These are phyloP conservation scores for Cicer cuneatum DNA, from an alignment of 306 rosid species.

Conservation along the genomic window DNA sequence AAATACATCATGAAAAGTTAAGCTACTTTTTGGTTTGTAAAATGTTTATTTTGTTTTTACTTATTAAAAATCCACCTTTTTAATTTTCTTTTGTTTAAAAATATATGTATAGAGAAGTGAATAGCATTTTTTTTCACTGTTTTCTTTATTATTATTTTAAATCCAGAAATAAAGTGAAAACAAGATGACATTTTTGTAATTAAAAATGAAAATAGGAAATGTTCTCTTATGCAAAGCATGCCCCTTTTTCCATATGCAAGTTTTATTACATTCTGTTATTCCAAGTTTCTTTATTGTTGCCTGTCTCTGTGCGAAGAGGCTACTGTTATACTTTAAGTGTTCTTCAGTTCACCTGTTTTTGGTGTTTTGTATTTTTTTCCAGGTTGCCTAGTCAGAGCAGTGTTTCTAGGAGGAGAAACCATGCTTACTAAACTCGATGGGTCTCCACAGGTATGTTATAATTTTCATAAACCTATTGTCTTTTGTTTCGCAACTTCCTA, in stretches of 20 bases:
- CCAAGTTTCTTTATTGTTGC: conserved; percentile 22
- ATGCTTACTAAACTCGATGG: conserved; percentile 53
- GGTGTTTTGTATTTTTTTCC: conserved; percentile 41
- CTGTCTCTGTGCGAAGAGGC: not conserved
- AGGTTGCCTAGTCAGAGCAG: conserved; percentile 56
- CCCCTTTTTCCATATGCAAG: conserved; percentile 15
- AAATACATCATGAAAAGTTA: not conserved
- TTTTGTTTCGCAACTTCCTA: conserved; percentile 52
- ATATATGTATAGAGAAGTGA: not conserved
- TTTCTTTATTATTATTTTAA: conserved; percentile 14
- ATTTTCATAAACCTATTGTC: conserved; percentile 43
- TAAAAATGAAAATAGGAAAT: not conserved
- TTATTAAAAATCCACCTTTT: not conserved
- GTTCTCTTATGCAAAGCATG: not conserved
- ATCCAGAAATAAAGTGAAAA: not conserved
- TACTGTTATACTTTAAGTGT: conserved; percentile 21
- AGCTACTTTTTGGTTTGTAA: not conserved
- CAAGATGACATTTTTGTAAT: not conserved
- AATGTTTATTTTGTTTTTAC: not conserved
- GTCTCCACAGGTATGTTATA: conserved; percentile 50
- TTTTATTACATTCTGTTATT: not conserved
- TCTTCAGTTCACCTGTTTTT: conserved; percentile 34
- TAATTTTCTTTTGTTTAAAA: not conserved
- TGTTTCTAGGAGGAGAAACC: conserved; percentile 62
- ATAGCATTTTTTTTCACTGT: not conserved